Evolutionary conservation across 306 rosid species (phyloP).

Genomic region (Luffa aegyptiaca): DNA sequence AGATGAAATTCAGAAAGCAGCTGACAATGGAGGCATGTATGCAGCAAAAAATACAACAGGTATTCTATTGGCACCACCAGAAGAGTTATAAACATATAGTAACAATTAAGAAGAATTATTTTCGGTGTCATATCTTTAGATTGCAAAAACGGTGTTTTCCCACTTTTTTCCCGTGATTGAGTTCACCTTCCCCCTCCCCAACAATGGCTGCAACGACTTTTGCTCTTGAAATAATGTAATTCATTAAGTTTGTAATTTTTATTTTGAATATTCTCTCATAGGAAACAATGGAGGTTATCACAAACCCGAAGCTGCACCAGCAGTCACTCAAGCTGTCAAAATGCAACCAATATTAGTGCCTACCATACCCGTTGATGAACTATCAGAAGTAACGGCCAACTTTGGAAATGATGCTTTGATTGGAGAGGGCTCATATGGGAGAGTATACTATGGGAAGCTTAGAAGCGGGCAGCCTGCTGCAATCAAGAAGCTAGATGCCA

Average conservation of each 20-base stretch:
- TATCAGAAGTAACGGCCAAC: constrained; percentile 7
- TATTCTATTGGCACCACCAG: constrained; percentile 8
- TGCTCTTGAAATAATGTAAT: not conserved
- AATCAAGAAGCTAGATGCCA: constrained; percentile 10
- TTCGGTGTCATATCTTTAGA: not conserved
- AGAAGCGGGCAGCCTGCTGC: constrained; percentile 12
- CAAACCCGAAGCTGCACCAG: constrained; percentile 5
- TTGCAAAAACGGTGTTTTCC: not conserved
- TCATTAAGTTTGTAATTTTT: not conserved
- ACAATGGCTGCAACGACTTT: not conserved
- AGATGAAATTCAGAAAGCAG: constrained; percentile 28
- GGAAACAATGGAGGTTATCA: constrained; percentile 5
- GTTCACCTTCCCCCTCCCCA: not conserved
- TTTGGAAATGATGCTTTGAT: constrained; percentile 11
- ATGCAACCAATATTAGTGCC: constrained; percentile 10
- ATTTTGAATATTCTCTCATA: not conserved
- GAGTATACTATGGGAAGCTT: constrained; percentile 8
- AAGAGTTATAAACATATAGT: not conserved
- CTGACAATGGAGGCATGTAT: constrained; percentile 29
- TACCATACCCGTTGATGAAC: constrained; percentile 2
- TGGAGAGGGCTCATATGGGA: constrained; percentile 14
- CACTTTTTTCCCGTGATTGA: not conserved
- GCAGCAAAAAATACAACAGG: constrained; percentile 31
- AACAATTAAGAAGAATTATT: not conserved
- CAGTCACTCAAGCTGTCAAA: constrained; percentile 12